These are phyloP conservation scores for Cordyceps tenuipes DNA, from an alignment of 2,329 filamentous ascomycete genomes.

Conservation along the genomic window DNA sequence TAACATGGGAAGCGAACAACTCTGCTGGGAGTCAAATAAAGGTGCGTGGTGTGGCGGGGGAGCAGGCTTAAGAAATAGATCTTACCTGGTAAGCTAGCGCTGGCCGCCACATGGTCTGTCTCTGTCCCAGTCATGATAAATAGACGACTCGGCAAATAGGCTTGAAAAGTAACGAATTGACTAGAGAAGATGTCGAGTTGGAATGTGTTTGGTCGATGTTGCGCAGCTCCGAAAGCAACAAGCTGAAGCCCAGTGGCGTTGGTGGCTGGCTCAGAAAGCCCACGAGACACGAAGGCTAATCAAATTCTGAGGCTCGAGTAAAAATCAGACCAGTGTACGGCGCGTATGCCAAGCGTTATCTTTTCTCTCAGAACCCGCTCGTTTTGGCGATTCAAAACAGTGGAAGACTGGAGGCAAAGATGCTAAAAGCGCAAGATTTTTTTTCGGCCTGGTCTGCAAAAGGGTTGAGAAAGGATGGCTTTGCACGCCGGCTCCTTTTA, in stretches of 20 bases:
- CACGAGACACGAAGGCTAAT: conserved; percentile 6
- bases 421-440: no score
- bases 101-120: not conserved
- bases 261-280: conserved; percentile 27
- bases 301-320: not conserved
- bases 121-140: not conserved
- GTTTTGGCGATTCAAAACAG: not conserved
- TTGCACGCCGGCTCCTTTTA: no score
- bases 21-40: not conserved
- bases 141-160: not conserved
- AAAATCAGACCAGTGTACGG: not conserved
- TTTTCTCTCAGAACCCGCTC: not conserved
- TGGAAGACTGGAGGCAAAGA: no score
- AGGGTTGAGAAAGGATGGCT: no score
- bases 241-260: not conserved
- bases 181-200: not conserved
- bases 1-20: not conserved
- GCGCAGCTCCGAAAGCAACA: no score
- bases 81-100: not conserved
- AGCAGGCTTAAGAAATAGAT: not conserved
- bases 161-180: not conserved
- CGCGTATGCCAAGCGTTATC: not conserved
- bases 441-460: no score
- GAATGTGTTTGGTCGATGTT: not conserved
- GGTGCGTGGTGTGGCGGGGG: no score